Evolutionary conservation across 208 protist genomes (phyloP), one percentile per base, ranked within the genome.

Genomic region (Crithidia brevicula): DNA sequence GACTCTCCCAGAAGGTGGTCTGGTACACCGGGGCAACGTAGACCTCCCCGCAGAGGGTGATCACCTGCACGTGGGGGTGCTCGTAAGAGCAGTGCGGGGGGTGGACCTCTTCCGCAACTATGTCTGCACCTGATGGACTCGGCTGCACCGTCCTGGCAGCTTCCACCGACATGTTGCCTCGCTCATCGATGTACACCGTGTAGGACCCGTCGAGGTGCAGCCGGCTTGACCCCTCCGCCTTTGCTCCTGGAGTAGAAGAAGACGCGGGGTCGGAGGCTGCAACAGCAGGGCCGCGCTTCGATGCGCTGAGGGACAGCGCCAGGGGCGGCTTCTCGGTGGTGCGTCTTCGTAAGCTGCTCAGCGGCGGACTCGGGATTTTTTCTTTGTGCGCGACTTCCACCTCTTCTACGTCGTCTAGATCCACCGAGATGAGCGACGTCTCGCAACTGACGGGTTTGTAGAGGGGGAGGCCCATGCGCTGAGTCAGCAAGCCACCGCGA

Each of bases 21-120:
- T 75, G 68, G 69, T 88, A 83, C 42, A 87, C 71, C 33, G 82
- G 82, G 23, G 72, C 67, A 15, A 87, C 73, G 68, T 81, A 87
- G 9, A 83, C 73, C 42, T 87, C 77, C 56, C 74, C 74, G 59
- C 82, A 83, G 6, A 84, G 52, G 38, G 66, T 83, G 47, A 88
- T 79, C 22, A 66, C 71, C 49, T 88, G 74, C 13, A 85, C 59
- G 13, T 62, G 47, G 8, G 83, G 80, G 38, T 74, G 18, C 34
- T 67, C 65, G 64, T 85, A 82, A 10, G 71, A 71, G 38, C 63
- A 84, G n/a, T 22, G 20, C 28, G 45, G 38, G 13, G 60, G 27
- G 15, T 11, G 46, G 36, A 58, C 15, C 43, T 42, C 45, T 13
- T 27, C 52, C 15, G 22, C n/a, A n/a, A n/a, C n/a, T 56, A 42